A percentile compares a stretch with the other conserved stretches of the same genome.
phyloP scores from a whole-genome alignment of 2,329 filamentous ascomycete species.

The Seiridium unicorne region DNA sequence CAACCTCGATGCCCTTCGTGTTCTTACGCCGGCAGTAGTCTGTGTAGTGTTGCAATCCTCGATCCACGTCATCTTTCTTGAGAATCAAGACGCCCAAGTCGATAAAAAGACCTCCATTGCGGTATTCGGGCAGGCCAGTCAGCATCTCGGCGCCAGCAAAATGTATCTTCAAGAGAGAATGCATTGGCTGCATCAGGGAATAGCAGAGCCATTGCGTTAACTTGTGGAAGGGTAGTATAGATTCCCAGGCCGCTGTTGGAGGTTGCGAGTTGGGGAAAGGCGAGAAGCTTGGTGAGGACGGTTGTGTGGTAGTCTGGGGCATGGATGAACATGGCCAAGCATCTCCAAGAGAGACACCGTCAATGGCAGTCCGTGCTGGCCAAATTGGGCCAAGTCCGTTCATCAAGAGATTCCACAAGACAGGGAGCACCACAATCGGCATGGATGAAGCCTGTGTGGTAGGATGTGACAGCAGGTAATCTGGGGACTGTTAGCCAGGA shows the following conservation, averaged over 20 bases:
- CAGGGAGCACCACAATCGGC: slow-evolving; percentile 51
- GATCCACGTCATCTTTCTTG: slow-evolving; percentile 40
- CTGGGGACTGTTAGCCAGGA: slow-evolving; percentile 42
- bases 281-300: slow-evolving; percentile 12
- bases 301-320: slow-evolving; percentile 9
- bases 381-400: slow-evolving; percentile 83
- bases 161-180: slow-evolving; percentile 46
- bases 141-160: slow-evolving; percentile 54
- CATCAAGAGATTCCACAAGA: slow-evolving; percentile 89
- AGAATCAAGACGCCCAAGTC: slow-evolving; percentile 54
- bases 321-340: slow-evolving; percentile 79
- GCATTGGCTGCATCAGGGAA: slow-evolving; percentile 67
- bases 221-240: slow-evolving; percentile 57
- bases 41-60: slow-evolving; percentile 43
- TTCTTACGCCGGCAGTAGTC: slow-evolving; percentile 22
- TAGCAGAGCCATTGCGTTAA: slow-evolving; percentile 74
- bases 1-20: slow-evolving; percentile 42
- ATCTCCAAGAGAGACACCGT: slow-evolving; percentile 84
- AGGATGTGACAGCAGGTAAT: slow-evolving; percentile 90
- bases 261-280: slow-evolving; percentile 11
- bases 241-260: slow-evolving; percentile 11
- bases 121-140: slow-evolving; percentile 70
- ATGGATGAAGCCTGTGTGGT: slow-evolving; percentile 86
- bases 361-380: slow-evolving; percentile 83
- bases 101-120: slow-evolving; percentile 69